A percentile compares a stretch with the other conserved stretches of the same genome.
These are phyloP conservation scores for Trametes cinnabarina DNA, from an alignment of 768 basidiomycete species.

Conservation along the genomic window DNA sequence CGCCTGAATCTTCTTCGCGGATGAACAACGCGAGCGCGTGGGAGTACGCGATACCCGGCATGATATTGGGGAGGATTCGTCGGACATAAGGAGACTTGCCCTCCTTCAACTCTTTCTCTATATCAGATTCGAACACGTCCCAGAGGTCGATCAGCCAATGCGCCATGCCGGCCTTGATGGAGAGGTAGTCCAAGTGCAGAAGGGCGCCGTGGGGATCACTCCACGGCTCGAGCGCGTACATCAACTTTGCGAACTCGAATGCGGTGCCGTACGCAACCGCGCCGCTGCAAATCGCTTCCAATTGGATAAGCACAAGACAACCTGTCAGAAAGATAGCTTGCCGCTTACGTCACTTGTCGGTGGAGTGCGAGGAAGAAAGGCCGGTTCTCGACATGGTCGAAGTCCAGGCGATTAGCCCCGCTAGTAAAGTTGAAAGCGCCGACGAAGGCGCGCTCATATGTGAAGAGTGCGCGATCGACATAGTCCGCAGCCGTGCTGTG, in stretches of 20 bases:
- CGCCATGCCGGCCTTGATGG: slow-evolving; percentile 75
- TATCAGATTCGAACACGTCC: slow-evolving; percentile 39
- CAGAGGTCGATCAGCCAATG: slow-evolving; percentile 79
- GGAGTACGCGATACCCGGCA: slow-evolving; percentile 80
- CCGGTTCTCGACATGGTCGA: slow-evolving; percentile 86
- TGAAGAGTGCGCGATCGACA: slow-evolving; percentile 90
- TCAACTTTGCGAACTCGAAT: slow-evolving; percentile 86
- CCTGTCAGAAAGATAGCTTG: neutral
- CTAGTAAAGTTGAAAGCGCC: slow-evolving; percentile 83
- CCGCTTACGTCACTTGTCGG: slow-evolving; percentile 70
- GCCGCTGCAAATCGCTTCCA: slow-evolving; percentile 74
- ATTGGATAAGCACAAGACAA: neutral
- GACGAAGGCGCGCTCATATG: slow-evolving; percentile 87
- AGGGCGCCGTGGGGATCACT: slow-evolving; percentile 86
- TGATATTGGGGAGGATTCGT: slow-evolving; percentile 33
- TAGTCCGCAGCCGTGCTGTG: slow-evolving; percentile 82
- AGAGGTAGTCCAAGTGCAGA: slow-evolving; percentile 81
- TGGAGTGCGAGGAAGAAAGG: slow-evolving; percentile 90
- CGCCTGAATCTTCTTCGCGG: slow-evolving; percentile 43
- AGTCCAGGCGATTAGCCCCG: slow-evolving; percentile 83
- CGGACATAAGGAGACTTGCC: slow-evolving; percentile 37
- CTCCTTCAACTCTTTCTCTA: slow-evolving; percentile 12
- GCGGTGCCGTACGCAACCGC: slow-evolving; percentile 88
- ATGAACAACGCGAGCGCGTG: slow-evolving; percentile 62
- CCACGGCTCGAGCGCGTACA: slow-evolving; percentile 82